These are phyloP conservation scores for Dendrobium huoshanense DNA, from an alignment of 106 monocot genomes.

Conservation along the genomic window DNA sequence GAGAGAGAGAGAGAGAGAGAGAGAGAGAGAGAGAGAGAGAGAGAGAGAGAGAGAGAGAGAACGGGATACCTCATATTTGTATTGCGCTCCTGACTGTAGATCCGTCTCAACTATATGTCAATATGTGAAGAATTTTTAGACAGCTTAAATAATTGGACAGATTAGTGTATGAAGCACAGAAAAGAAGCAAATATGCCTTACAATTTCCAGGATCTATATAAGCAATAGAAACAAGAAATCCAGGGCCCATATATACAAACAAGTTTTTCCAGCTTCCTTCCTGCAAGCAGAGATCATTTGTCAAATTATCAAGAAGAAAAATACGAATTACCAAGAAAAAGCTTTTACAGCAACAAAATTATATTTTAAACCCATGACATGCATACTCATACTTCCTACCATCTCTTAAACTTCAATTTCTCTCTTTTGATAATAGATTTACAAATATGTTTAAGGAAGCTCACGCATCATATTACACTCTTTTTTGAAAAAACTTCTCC, in stretches of 20 bases:
- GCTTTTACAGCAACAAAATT: background rate
- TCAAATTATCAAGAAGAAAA: background rate
- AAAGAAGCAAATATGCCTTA: constrained; percentile 21
- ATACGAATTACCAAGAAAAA: background rate
- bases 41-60: background rate
- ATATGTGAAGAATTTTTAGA: background rate
- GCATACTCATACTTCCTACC: background rate
- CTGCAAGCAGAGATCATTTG: constrained; percentile 27
- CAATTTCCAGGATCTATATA: constrained; percentile 99
- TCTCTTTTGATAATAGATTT: background rate
- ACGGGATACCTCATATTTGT: constrained; percentile 71
- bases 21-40: too few species aligned
- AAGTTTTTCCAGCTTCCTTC: constrained; percentile 84
- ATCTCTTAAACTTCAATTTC: background rate
- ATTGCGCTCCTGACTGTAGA: constrained; percentile 79
- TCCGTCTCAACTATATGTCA: constrained; percentile 82
- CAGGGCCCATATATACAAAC: constrained; percentile 79
- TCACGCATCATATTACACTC: background rate
- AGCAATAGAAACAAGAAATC: constrained; percentile 92
- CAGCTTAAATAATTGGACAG: background rate
- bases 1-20: too few species aligned
- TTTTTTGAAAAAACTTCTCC: background rate
- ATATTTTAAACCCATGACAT: background rate
- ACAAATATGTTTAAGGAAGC: background rate
- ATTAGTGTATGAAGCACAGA: background rate